Percentiles rank a stretch among this genome's conserved stretches.
Conservation (phyloP, 164 flowering plant species). For the Cinnamomum micranthum region DNA sequence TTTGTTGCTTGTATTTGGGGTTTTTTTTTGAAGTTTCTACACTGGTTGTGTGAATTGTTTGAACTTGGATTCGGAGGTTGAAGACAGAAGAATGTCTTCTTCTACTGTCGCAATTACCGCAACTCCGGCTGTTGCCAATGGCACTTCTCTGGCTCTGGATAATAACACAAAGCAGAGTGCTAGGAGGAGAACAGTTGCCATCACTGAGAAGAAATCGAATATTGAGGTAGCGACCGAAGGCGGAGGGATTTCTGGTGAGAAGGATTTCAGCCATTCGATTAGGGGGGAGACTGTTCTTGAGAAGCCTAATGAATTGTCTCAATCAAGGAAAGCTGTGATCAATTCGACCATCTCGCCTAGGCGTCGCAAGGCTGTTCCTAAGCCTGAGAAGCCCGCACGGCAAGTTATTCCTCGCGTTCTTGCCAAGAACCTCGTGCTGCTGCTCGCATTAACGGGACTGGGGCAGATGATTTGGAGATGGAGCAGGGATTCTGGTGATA, state of each 20-base stretch:
- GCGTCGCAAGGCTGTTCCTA: slow-evolving; percentile 28
- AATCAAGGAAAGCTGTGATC: slow-evolving; percentile 22
- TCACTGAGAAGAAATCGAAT: slow-evolving; percentile 27
- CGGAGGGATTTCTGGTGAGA: slow-evolving; percentile 19
- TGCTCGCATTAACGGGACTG: slow-evolving; percentile 40
- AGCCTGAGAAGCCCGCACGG: slow-evolving; percentile 53
- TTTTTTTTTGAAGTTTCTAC: no score
- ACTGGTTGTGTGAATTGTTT: no score
- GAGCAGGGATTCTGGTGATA: slow-evolving; percentile 17
- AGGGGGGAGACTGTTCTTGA: slow-evolving; percentile 45
- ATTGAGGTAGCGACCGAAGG: slow-evolving; percentile 17
- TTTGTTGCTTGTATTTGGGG: no score
- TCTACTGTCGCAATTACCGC: slow-evolving; percentile 71
- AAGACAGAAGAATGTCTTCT: slow-evolving; percentile 41
- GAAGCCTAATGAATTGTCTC: slow-evolving; percentile 29
- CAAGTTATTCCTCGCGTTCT: slow-evolving; percentile 46
- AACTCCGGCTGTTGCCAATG: slow-evolving; percentile 38
- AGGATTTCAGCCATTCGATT: slow-evolving; percentile 48
- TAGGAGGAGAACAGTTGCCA: slow-evolving; percentile 16
- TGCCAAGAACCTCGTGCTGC: slow-evolving; percentile 47
- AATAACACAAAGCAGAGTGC: slow-evolving; percentile 4
- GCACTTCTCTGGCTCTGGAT: slow-evolving; percentile 31
- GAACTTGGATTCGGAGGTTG: no score
- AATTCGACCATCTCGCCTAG: slow-evolving; percentile 33
- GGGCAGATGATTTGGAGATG: slow-evolving; percentile 47